Conservation (phyloP, 345 rosid genomes). For the Kernera saxatilis region DNA sequence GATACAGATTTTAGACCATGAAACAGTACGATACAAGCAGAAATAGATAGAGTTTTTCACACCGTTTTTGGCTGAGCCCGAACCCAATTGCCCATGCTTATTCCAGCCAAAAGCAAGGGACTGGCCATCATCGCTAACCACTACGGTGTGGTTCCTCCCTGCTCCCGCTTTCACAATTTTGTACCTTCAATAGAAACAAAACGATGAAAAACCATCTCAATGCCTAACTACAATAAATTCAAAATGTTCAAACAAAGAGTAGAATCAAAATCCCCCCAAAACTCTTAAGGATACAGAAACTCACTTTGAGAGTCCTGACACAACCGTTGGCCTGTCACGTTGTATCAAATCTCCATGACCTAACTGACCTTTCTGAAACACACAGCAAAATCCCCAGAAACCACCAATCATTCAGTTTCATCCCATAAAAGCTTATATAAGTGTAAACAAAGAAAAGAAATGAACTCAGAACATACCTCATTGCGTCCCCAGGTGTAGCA, state of each 20-base stretch:
- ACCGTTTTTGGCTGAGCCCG: slow-evolving; percentile 78
- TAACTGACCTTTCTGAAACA: slow-evolving; percentile 83
- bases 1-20: neutral
- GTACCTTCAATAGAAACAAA: slow-evolving; percentile 43
- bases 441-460: neutral
- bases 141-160: slow-evolving; percentile 80
- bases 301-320: slow-evolving; percentile 87
- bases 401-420: neutral
- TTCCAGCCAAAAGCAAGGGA: slow-evolving; percentile 96
- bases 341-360: slow-evolving; percentile 92
- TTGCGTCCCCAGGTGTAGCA: slow-evolving; percentile 99
- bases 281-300: neutral
- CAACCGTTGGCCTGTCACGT: slow-evolving; percentile 91
- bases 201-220: neutral
- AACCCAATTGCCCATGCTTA: slow-evolving; percentile 92
- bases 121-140: slow-evolving; percentile 69
- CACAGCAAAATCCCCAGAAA: slow-evolving; percentile 20
- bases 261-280: neutral
- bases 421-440: neutral
- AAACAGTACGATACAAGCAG: neutral
- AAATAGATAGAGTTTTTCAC: neutral
- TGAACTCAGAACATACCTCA: slow-evolving; percentile 47
- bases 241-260: neutral
- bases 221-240: neutral
- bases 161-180: slow-evolving; percentile 66